Evolutionary conservation across 208 protist species (phyloP).

Genomic region (Trypanosoma brucei): DNA sequence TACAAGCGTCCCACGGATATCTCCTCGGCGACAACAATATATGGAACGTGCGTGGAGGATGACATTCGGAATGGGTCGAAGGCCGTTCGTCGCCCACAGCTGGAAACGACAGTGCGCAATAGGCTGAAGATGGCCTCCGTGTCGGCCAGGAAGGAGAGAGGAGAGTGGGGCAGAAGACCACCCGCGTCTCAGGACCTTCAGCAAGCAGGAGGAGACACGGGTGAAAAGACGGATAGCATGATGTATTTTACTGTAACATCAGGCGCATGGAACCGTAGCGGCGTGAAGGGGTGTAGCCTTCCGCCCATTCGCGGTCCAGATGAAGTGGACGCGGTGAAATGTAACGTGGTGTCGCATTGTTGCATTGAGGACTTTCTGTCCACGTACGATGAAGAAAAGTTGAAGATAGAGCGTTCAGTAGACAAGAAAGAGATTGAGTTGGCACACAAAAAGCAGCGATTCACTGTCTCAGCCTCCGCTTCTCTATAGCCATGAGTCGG

Average conservation of each 20-base stretch:
- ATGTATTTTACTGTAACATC: background rate
- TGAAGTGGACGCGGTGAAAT: background rate
- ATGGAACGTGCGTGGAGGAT: slow-evolving; percentile 42
- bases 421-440: slow-evolving; percentile 35
- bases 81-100: slow-evolving; percentile 17
- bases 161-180: background rate
- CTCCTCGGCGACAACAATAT: slow-evolving; percentile 11
- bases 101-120: slow-evolving; percentile 13
- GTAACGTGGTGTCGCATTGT: slow-evolving; percentile 7
- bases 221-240: background rate
- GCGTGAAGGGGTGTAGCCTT: slow-evolving; percentile 13
- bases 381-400: slow-evolving; percentile 31
- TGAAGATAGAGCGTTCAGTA: slow-evolving; percentile 32
- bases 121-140: background rate
- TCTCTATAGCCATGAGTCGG: background rate
- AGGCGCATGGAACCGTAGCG: slow-evolving; percentile 19
- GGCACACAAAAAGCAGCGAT: slow-evolving; percentile 41
- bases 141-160: background rate
- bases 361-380: slow-evolving; percentile 19
- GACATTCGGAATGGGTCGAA: slow-evolving; percentile 39
- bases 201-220: background rate
- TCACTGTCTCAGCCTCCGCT: slow-evolving; percentile 29
- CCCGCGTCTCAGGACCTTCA: background rate
- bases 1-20: slow-evolving; percentile 25
- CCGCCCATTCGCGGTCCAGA: background rate